Evolutionary conservation across 768 basidiomycete species (phyloP).

Genomic region (Wakefieldia striispora): DNA sequence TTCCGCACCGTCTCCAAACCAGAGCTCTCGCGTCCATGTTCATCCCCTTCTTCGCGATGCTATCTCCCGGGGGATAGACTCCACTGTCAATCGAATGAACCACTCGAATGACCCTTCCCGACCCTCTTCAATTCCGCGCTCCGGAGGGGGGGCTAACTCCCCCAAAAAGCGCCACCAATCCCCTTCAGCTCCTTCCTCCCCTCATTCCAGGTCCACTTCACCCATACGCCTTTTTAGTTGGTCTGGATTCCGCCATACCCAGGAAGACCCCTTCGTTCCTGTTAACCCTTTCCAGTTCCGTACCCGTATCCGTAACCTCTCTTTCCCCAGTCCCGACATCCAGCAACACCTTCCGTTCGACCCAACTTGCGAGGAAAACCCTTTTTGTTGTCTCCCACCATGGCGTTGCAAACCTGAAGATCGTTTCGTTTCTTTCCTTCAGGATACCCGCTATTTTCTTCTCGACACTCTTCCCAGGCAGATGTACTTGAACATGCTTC

Average conservation of each 20-base stretch:
- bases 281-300: conserved; percentile 49
- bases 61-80: conserved; percentile 11
- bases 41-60: conserved; percentile 22
- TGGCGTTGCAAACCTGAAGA: conserved; percentile 13
- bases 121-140: conserved; percentile 11
- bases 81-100: conserved; percentile 5
- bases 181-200: conserved; percentile 26
- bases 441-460: conserved; percentile 23
- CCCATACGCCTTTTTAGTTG: conserved; percentile 60
- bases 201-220: conserved; percentile 46
- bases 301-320: conserved; percentile 19
- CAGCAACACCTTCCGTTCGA: conserved; percentile 19
- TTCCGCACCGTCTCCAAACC: conserved; percentile 34
- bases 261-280: conserved; percentile 56
- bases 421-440: conserved; percentile 16
- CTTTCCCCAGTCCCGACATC: conserved; percentile 22
- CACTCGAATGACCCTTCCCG: conserved; percentile 8
- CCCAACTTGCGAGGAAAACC: conserved; percentile 20
- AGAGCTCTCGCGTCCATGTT: conserved; percentile 32
- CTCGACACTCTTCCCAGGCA: conserved; percentile 43
- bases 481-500: conserved; percentile 45
- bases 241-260: conserved; percentile 49
- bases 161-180: conserved; percentile 28
- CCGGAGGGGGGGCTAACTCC: conserved; percentile 1
- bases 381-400: conserved; percentile 21